Evolutionary conservation across 257 asterid species (phyloP), one percentile per base, ranked within the genome.

Genomic region (Galeopsis tetrahit): DNA sequence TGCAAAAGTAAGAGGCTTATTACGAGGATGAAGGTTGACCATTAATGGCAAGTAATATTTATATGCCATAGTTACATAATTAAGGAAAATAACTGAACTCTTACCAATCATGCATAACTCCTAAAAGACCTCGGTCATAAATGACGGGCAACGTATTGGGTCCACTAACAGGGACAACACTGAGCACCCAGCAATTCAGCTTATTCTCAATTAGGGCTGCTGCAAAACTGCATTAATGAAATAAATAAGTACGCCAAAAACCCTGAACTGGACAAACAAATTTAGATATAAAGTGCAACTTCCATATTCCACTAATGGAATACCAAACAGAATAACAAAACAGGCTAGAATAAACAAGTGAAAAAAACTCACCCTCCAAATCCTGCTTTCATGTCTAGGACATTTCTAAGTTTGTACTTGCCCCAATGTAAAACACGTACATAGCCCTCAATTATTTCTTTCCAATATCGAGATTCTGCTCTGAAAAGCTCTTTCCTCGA

Each of bases 41-140:
- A 56, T 9, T 56, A 28, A 56, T 56, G 62, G 28, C 61, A 35
- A 60, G n/a, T 61, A 64, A 58, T 77, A 39, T 32, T 56, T 13
- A 13, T 69, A 15, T 14, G 46, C 28, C 33, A 55, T 39, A 13
- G 46, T 66, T 21, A 28, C 40, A 17, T 49, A 57, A 71, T 40
- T 36, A 58, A 42, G 44, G 57, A 60, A 60, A 64, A 57, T 58
- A 67, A 62, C 36, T 42, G 28, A 78, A 59, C 33, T 52, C 82
- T 59, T 86, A 93, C 99, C 97, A 94, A 80, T 94, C 99, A 68
- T 94, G 99, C 93, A 85, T 87, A 71, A 91, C 97, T 75, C 97
- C 99, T 52, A 94, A 71, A 65, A 94, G 97, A 52, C 99, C 97
- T 17, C 97, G 97, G 78, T 91, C 99, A 78, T 85, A 88, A 72